A percentile compares a stretch with the other conserved stretches of the same genome.
phyloP scores from a whole-genome alignment of 176 grass and related monocot species.

The Poa annua region DNA sequence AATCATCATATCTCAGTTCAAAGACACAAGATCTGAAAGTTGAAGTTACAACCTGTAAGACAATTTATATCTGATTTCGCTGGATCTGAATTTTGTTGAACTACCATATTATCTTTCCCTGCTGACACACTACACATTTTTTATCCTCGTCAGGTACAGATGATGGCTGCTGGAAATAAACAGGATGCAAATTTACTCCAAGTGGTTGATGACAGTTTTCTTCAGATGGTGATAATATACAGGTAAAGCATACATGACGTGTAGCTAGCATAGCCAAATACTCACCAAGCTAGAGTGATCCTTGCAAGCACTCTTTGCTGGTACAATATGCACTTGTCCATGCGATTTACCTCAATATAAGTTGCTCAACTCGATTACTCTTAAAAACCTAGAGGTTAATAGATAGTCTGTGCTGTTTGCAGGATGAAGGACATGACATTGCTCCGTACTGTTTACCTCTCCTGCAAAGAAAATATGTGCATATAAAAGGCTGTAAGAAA shows the following conservation, averaged over 20 bases:
- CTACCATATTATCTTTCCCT: slow-evolving; percentile 8
- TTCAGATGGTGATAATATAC: slow-evolving; percentile 51
- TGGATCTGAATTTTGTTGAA: slow-evolving; percentile 6
- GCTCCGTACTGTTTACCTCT: too few relatives aligned
- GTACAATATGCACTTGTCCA: background rate
- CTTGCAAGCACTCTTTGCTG: slow-evolving; percentile 2
- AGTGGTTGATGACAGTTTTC: slow-evolving; percentile 47
- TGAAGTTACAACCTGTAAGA: slow-evolving; percentile 77
- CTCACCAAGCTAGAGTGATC: background rate
- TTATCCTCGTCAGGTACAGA: slow-evolving; percentile 51
- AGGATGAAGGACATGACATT: slow-evolving; percentile 80
- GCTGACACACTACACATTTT: background rate
- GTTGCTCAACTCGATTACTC: background rate
- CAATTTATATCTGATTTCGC: slow-evolving; percentile 11
- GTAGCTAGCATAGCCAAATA: slow-evolving; percentile 3
- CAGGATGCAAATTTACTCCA: slow-evolving; percentile 48
- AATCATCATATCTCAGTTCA: slow-evolving; percentile 76
- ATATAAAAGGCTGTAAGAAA: too few relatives aligned
- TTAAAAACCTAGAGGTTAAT: slow-evolving; percentile 10
- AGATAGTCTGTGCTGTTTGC: slow-evolving; percentile 42
- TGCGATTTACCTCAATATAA: background rate
- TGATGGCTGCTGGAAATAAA: slow-evolving; percentile 44
- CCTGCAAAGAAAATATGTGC: too few relatives aligned
- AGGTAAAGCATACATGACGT: slow-evolving; percentile 51
- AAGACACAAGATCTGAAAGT: slow-evolving; percentile 63